phyloP scores from a whole-genome alignment of 495 filamentous ascomycete genomes.

The Penicillium manginii region DNA sequence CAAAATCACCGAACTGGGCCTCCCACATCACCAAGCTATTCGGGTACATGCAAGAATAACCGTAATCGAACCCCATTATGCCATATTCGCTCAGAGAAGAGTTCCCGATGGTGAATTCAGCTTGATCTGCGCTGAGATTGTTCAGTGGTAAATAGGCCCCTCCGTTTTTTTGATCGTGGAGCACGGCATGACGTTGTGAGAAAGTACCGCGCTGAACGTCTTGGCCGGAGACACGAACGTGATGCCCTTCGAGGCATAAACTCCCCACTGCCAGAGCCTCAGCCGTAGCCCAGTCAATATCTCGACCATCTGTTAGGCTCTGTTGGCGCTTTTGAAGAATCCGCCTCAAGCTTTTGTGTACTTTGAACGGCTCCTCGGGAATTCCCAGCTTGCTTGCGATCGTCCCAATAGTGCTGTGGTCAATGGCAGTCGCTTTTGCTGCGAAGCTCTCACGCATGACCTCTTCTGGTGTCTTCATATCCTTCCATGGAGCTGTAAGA shows the following conservation, averaged over 20 bases:
- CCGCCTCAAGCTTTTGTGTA: conserved; percentile 95
- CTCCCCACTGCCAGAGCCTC: conserved; percentile 95
- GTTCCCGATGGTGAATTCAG: conserved; percentile 93
- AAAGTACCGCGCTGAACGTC: conserved; percentile 99
- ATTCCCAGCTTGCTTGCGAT: conserved; percentile 75
- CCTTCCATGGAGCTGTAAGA: conserved; percentile 98
- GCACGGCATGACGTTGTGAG: conserved; percentile 95
- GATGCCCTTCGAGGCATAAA: conserved; percentile 87
- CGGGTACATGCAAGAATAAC: conserved; percentile 94
- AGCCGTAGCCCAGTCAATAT: conserved; percentile 96
- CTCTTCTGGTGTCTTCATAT: conserved; percentile 98
- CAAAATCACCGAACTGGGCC: conserved; percentile 98
- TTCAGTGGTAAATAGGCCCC: conserved; percentile 89
- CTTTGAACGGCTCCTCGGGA: conserved; percentile 79
- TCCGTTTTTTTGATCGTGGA: conserved; percentile 95
- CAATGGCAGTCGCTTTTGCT: conserved; percentile 84
- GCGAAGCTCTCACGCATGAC: conserved; percentile 91
- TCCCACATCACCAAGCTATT: conserved; percentile 99
- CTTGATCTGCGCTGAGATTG: conserved; percentile 85
- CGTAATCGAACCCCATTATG: conserved; percentile 93
- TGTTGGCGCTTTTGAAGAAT: conserved; percentile 89
- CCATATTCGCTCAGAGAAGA: conserved; percentile 96
- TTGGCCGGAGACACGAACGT: conserved; percentile 96
- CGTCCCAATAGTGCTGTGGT: conserved; percentile 67
- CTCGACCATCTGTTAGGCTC: conserved; percentile 87